phyloP scores from a whole-genome alignment of 2,329 filamentous ascomycete genomes.

The Microdochium trichocladiopsis region DNA sequence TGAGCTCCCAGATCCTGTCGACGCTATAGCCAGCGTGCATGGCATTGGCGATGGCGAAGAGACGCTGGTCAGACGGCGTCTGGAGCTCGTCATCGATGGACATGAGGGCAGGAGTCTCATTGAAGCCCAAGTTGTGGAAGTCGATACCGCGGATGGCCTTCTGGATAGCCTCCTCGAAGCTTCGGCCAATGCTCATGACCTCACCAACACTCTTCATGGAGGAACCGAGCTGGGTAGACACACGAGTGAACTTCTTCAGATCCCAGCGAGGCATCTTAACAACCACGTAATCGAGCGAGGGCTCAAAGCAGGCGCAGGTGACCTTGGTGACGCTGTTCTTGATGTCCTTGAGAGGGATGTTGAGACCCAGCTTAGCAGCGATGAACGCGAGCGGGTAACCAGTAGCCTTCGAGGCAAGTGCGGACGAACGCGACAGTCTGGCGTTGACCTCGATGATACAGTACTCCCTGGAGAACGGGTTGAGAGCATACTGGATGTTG shows the following conservation, averaged over 20 bases:
- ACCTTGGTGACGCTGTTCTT: slow-evolving; percentile 92
- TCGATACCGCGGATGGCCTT: slow-evolving; percentile 96
- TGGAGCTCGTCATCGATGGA: slow-evolving; percentile 93
- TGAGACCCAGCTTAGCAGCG: slow-evolving; percentile 90
- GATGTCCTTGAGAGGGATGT: slow-evolving; percentile 93
- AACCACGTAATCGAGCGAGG: slow-evolving; percentile 94
- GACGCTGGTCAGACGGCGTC: slow-evolving; percentile 92
- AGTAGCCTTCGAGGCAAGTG: slow-evolving; percentile 92
- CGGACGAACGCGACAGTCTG: slow-evolving; percentile 88
- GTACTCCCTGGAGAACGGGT: slow-evolving; percentile 92
- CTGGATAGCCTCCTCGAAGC: slow-evolving; percentile 96
- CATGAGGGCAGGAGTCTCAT: slow-evolving; percentile 86
- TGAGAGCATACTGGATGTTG: slow-evolving; percentile 96
- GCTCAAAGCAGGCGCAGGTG: slow-evolving; percentile 97
- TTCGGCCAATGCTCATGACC: slow-evolving; percentile 96
- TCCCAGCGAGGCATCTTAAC: slow-evolving; percentile 99
- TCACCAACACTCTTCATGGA: slow-evolving; percentile 99
- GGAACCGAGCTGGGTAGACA: slow-evolving; percentile 90
- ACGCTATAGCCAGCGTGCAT: slow-evolving; percentile 93
- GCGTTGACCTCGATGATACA: slow-evolving; percentile 99
- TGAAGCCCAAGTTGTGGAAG: slow-evolving; percentile 91
- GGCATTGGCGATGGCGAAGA: slow-evolving; percentile 96
- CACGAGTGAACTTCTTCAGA: slow-evolving; percentile 95
- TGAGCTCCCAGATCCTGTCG: slow-evolving; percentile 96
- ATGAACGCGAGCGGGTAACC: slow-evolving; percentile 96